A percentile compares a stretch with the other conserved stretches of the same genome.
phyloP scores from a whole-genome alignment of 257 asterid genomes.

The Solanum etuberosum region DNA sequence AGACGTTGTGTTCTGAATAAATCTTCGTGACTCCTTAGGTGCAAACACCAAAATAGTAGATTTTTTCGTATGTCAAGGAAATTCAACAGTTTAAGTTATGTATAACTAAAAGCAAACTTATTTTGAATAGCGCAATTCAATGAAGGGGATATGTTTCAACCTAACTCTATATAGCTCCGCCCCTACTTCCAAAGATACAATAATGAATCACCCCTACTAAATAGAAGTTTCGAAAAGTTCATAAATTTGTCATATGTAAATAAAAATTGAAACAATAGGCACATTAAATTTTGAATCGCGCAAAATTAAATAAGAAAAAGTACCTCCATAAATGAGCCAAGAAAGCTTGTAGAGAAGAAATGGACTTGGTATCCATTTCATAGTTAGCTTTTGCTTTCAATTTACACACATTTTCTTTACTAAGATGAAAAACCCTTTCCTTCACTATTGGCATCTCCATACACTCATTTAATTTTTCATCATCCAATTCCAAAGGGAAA shows the following conservation, averaged over 20 bases:
- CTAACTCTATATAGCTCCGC: neutral
- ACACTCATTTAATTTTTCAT: neutral
- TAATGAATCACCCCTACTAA: rapidly evolving
- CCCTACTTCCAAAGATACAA: neutral
- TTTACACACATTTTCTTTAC: neutral
- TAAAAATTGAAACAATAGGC: neutral
- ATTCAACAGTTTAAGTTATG: too few relatives aligned
- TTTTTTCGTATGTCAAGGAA: too few relatives aligned
- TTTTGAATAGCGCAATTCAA: too few relatives aligned
- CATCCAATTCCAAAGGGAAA: conserved; percentile 9
- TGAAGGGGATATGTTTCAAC: too few relatives aligned
- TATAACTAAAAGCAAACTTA: too few relatives aligned
- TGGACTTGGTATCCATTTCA: neutral
- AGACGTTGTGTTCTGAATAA: too few relatives aligned
- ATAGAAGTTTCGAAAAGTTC: too few relatives aligned
- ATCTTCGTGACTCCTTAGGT: neutral
- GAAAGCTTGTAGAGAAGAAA: conserved; percentile 2
- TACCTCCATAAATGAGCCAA: conserved; percentile 6
- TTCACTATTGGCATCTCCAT: neutral
- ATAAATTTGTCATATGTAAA: too few relatives aligned
- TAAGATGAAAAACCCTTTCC: conserved; percentile 25
- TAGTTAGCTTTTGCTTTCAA: neutral
- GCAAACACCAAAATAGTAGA: neutral
- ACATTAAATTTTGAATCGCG: neutral
- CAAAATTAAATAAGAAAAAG: neutral